Conservation (phyloP, 768 basidiomycete genomes). For the Phaeotremella skinneri region DNA sequence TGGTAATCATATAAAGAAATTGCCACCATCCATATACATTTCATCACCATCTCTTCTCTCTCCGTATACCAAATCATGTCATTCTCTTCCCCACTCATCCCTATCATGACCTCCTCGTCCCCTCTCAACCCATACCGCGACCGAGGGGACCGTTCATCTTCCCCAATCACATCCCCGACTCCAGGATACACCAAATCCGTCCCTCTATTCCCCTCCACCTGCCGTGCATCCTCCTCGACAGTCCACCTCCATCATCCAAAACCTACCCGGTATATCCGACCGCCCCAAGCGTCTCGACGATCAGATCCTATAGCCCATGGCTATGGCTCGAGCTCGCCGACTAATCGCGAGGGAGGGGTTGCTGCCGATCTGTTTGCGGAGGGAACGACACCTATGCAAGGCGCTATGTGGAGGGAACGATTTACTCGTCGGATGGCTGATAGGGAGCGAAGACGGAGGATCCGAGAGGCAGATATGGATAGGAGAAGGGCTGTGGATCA, state of each 20-base stretch:
- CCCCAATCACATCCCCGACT: constrained; percentile 26
- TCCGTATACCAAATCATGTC: not conserved
- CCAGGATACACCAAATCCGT: constrained; percentile 13
- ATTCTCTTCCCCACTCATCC: constrained; percentile 2
- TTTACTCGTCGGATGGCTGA: constrained; percentile 33
- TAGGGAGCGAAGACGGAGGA: constrained; percentile 25
- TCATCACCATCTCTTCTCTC: not conserved
- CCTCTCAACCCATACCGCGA: constrained; percentile 22
- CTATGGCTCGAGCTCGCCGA: not conserved
- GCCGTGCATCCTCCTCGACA: constrained; percentile 1
- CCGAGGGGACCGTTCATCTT: constrained; percentile 10
- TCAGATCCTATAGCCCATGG: not conserved
- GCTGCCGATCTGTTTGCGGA: constrained; percentile 19
- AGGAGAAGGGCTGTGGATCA: constrained; percentile 17
- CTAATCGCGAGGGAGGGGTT: not conserved
- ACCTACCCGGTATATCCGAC: not conserved
- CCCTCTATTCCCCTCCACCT: not conserved
- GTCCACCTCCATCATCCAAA: constrained; percentile 3
- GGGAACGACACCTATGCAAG: constrained; percentile 36
- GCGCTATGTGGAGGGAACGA: constrained; percentile 35
- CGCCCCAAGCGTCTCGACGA: not conserved
- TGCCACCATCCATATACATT: not conserved
- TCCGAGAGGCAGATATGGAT: constrained; percentile 25
- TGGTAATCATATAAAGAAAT: not conserved
- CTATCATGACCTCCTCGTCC: constrained; percentile 24